Evolutionary conservation across 1,139 yeast genomes (phyloP).

Genomic region (Yamadazyma sp.): DNA sequence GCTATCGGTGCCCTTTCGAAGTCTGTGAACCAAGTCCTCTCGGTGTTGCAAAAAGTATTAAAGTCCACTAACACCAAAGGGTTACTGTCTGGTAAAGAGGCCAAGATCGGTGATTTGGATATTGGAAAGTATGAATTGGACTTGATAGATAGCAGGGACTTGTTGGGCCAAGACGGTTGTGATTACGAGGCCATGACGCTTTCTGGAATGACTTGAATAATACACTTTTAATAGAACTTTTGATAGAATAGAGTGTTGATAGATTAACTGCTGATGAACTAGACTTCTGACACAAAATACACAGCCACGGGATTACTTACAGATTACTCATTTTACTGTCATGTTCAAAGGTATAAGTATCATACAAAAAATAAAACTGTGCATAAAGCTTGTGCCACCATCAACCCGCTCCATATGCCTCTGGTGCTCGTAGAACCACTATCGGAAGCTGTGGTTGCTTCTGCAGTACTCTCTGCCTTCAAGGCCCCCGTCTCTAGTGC

Average conservation of each 20-base stretch:
- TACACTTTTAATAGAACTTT: neutral
- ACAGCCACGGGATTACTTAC: no score
- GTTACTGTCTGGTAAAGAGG: conserved; percentile 11
- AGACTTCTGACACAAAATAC: no score
- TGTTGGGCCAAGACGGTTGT: conserved; percentile 27
- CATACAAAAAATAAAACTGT: conserved; percentile 7
- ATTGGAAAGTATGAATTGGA: conserved; percentile 45
- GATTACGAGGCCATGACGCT: conserved; percentile 9
- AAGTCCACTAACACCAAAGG: conserved; percentile 29
- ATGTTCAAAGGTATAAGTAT: conserved; percentile 1
- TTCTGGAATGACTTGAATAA: no score
- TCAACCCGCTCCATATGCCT: conserved; percentile 8
- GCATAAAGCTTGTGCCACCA: conserved; percentile 13
- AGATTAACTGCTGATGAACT: no score
- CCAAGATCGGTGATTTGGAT: conserved; percentile 37
- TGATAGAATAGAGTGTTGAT: neutral
- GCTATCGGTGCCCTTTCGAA: conserved; percentile 18
- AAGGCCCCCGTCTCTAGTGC: conserved; percentile 5
- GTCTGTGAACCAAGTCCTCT: conserved; percentile 50
- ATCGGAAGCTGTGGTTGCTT: conserved; percentile 9
- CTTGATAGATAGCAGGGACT: conserved; percentile 35
- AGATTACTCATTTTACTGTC: conserved; percentile 2
- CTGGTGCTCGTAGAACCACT: neutral
- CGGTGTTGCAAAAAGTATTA: conserved; percentile 50
- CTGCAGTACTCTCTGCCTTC: neutral